Conservation (phyloP, 495 filamentous ascomycete species). For the Lasiosphaeria ovina region DNA sequence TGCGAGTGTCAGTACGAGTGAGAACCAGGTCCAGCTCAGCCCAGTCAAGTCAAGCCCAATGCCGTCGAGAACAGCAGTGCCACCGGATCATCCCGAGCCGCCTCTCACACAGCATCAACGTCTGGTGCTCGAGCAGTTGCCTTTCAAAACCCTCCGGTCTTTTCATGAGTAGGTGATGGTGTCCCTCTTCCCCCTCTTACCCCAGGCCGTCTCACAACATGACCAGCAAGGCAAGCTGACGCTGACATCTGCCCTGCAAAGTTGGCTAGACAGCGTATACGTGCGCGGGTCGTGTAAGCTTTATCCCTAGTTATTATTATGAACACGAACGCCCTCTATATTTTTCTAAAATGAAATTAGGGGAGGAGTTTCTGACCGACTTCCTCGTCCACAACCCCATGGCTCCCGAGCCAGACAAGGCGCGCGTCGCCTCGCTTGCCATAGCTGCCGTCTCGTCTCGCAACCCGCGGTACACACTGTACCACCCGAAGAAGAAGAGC, state of each 20-base stretch:
- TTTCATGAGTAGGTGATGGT: constrained; percentile 25
- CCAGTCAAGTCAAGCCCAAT: not conserved
- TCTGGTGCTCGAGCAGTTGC: constrained; percentile 34
- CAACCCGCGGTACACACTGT: constrained; percentile 25
- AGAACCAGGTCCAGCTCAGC: not conserved
- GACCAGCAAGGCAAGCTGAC: too few relatives aligned
- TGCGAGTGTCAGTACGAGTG: too few relatives aligned
- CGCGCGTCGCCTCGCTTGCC: constrained; percentile 18
- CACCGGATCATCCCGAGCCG: not conserved
- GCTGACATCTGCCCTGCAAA: not conserved
- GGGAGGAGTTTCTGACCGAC: constrained; percentile 29
- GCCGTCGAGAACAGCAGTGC: not conserved
- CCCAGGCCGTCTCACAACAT: too few relatives aligned
- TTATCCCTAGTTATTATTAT: too few relatives aligned
- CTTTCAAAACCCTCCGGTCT: constrained; percentile 25
- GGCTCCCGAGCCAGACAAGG: constrained; percentile 30
- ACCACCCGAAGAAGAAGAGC: constrained; percentile 28
- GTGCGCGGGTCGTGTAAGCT: constrained; percentile 27
- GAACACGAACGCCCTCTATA: too few relatives aligned
- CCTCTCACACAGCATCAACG: constrained; percentile 31
- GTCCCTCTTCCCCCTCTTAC: not conserved
- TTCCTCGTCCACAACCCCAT: constrained; percentile 21
- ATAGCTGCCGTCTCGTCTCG: constrained; percentile 27
- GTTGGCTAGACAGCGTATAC: constrained; percentile 28
- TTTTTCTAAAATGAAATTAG: too few relatives aligned